Evolutionary conservation across 2,329 filamentous ascomycete genomes (phyloP), one percentile per base, ranked within the genome.

Genomic region (Colletotrichum sp.): DNA sequence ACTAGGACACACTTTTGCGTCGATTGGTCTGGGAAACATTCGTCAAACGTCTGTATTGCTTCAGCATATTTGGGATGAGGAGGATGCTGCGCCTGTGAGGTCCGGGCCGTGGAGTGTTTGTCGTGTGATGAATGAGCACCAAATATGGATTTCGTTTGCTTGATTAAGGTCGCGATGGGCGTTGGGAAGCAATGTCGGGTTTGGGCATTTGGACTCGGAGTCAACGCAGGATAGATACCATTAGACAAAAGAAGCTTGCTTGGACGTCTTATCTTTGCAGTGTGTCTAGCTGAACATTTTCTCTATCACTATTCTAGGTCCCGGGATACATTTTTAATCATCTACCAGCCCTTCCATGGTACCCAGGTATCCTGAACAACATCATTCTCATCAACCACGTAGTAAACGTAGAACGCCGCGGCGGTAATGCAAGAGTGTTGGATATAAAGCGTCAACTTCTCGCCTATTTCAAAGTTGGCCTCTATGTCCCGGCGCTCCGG

Each of bases 81-180:
- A 74, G 32, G 71, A 74, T 18, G 58, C 71, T 10, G 56, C 71
- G 9, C 39, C 36, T 25, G 5, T 74, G 22, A 67, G 27, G 6
- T 79, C 81, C 0, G 83, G 84, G 6, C 87, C 87, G 2, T 89
- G 87, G 87, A 84, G 81, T 61, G 80, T 89, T 28, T 87, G 84
- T 65, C 82, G 82, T 13, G 83, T 85, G n/a, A 88, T 89, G 86
- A 83, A 86, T 39, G 81, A 87, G 30, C 82, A 85, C 48, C 84
- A 87, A 72, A 87, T 88, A 36, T 87, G 85, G 86, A 88, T 88
- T 55, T 88, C 87, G 4, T 88, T 88, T 80, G 87, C 87, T 25
- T 88, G 78, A 82, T 52, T 48, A 13, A 2, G 27, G 25, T 27
- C 10, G 4, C 5, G 25, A 39, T 5, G 16, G 66, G 32, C 58